Conservation (phyloP, 805 yeast genomes). For the Ogataea polymorpha region DNA sequence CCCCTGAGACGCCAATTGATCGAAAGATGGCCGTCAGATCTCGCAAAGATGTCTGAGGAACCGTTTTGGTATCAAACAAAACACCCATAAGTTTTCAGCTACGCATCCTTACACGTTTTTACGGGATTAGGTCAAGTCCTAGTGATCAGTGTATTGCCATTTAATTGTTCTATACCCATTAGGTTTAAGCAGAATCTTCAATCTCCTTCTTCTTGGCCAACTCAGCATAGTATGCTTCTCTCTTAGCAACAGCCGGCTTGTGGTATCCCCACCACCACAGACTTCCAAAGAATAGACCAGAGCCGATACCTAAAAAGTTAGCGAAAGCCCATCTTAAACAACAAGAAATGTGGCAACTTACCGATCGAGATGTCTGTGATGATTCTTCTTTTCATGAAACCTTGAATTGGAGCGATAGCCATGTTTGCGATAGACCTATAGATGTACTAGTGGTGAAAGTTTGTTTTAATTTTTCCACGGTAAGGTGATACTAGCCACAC, state of each 20-base stretch:
- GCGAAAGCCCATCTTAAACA: neutral
- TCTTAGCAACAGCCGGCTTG: slow-evolving; percentile 63
- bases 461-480: slow-evolving; percentile 6
- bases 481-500: slow-evolving; percentile 5
- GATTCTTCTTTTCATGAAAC: slow-evolving; percentile 77
- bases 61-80: slow-evolving; percentile 14
- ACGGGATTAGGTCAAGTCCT: neutral
- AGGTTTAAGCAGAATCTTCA: slow-evolving; percentile 39
- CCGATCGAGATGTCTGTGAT: slow-evolving; percentile 76
- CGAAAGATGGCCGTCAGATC: slow-evolving; percentile 19
- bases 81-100: slow-evolving; percentile 3
- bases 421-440: slow-evolving; percentile 30
- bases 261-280: slow-evolving; percentile 88
- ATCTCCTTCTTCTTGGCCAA: slow-evolving; percentile 71
- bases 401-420: slow-evolving; percentile 86
- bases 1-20: slow-evolving; percentile 5
- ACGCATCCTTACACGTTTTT: slow-evolving; percentile 8
- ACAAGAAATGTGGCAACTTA: slow-evolving; percentile 31
- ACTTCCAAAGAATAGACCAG: slow-evolving; percentile 50
- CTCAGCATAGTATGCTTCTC: slow-evolving; percentile 83
- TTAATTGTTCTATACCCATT: slow-evolving; percentile 5
- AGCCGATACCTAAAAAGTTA: slow-evolving; percentile 20
- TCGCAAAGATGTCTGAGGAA: slow-evolving; percentile 11
- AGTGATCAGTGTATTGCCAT: neutral
- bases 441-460: neutral